Base-by-base conservation (phyloP, 1,139 yeast genomes). In the Kodamaea fungicola region DNA sequence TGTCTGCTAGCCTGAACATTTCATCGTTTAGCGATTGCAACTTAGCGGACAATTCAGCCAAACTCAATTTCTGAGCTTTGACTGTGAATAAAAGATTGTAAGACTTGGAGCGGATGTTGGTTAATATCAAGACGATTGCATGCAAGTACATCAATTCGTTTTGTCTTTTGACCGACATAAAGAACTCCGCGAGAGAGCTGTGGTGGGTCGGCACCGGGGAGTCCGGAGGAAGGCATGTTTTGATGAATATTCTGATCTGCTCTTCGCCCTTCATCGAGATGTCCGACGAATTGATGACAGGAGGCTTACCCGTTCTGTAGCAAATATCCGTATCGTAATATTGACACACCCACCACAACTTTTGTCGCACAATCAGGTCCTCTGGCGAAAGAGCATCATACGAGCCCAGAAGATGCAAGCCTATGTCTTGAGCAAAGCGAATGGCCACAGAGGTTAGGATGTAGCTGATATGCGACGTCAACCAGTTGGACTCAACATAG, bases 361-460 rank as follows among this genome's bases (percentile, higher is more conserved):
- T 54, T 28, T 75, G 57, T 23, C 78, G 59, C 8, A 59, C 54
- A 4, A 52, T 46, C 6, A 62, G 63, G 31, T 77, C 82, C 3
- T 53, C 60, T 0, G 47, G 45, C 0, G 67, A 40, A 19, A 77
- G 47, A 0, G 69, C 66, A 6, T 50, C 47, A 35, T 70, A 69
- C 2, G 74, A 57, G 44, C 82, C 87, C 10, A 59, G 60, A 25
- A 87, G 59, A 50, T 84, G 85, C 19, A 85, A 59, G 0, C 94
- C 94, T 40, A 82, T 57, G 34, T 78, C 83, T 45, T 74, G 80
- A 0, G 87, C 85, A 45, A 67, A 72, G 39, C 87, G 62, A 2
- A 78, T 68, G 1, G 82, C 82, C 7, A 75, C 67, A 0, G 81
- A 60, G 0, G 70, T 53, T 8, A 81, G 49, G 26, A 70, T 61